A percentile compares a stretch with the other conserved stretches of the same genome.
Conservation (phyloP, 768 basidiomycete genomes). For the Lentinula guzmanii region DNA sequence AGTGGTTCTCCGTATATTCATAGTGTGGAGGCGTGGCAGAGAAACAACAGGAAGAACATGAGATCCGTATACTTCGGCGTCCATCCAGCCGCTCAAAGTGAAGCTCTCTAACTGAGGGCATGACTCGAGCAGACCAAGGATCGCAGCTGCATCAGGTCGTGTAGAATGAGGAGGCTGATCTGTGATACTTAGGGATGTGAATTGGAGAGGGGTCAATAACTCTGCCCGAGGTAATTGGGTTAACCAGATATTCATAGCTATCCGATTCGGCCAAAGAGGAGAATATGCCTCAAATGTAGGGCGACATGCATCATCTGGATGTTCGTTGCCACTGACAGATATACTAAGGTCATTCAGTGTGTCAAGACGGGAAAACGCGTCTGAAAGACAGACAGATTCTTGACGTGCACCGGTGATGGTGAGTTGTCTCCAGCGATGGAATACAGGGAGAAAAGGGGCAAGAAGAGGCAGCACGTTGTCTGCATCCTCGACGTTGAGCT, state of each 20-base stretch:
- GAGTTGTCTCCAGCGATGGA: conserved; percentile 56
- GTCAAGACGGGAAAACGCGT: conserved; percentile 18
- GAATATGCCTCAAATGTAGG: conserved; percentile 27
- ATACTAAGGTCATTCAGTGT: conserved; percentile 8
- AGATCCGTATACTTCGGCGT: conserved; percentile 30
- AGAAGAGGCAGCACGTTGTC: conserved; percentile 58
- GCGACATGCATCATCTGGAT: conserved; percentile 26
- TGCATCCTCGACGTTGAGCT: conserved; percentile 38
- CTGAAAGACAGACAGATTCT: conserved; percentile 23
- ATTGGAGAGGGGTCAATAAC: conserved; percentile 41
- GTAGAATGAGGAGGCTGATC: conserved; percentile 35
- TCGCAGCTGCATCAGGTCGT: conserved; percentile 36
- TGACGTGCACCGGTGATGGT: conserved; percentile 35
- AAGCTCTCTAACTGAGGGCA: conserved; percentile 60
- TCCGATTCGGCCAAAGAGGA: conserved; percentile 18
- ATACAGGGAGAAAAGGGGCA: conserved; percentile 50
- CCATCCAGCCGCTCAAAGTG: conserved; percentile 47
- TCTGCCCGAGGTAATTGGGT: conserved; percentile 41
- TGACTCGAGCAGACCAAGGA: conserved; percentile 55
- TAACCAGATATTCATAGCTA: conserved; percentile 43
- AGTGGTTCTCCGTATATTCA: conserved; percentile 55
- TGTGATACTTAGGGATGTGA: conserved; percentile 51
- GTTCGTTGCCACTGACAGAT: conserved; percentile 13
- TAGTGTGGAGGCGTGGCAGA: conserved; percentile 53
- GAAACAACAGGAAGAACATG: conserved; percentile 33